Evolutionary conservation across 176 grass and related monocot genomes (phyloP).

Genomic region (Melocanna baccifera): DNA sequence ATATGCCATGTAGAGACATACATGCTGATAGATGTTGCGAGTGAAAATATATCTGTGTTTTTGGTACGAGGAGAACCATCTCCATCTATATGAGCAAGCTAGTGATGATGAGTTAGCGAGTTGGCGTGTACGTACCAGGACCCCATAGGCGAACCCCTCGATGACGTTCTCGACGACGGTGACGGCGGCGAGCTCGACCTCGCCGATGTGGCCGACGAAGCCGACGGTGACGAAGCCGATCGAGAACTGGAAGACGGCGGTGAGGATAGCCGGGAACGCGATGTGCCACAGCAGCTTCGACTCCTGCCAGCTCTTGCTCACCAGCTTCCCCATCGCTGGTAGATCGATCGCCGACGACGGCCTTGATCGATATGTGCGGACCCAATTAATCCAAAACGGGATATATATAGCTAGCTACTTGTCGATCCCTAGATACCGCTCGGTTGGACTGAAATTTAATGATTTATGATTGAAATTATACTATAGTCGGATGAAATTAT

Average conservation of each 20-base stretch:
- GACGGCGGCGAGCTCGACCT: constrained; percentile 68
- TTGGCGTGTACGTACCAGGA: constrained; percentile 39
- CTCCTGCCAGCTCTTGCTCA: constrained; percentile 54
- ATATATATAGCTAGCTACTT: neutral
- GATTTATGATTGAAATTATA: too few relatives aligned
- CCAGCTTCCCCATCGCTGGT: constrained; percentile 27
- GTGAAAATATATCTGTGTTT: neutral
- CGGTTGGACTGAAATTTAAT: too few relatives aligned
- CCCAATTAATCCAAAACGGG: neutral
- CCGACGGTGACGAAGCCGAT: constrained; percentile 64
- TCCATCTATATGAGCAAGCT: neutral
- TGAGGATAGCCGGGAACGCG: constrained; percentile 71
- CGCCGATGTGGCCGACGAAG: constrained; percentile 69
- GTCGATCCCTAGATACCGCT: neutral
- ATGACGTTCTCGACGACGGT: constrained; percentile 64
- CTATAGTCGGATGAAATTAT: too few relatives aligned
- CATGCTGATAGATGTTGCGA: neutral
- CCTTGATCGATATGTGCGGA: neutral
- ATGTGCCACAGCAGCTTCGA: constrained; percentile 75
- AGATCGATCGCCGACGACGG: neutral
- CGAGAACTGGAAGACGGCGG: constrained; percentile 76
- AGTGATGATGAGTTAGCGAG: neutral
- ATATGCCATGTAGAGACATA: neutral
- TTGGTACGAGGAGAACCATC: neutral
- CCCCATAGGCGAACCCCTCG: constrained; percentile 57